phyloP scores from a whole-genome alignment of 1,284 basidiomycete species.

The Ustilago bromivora region DNA sequence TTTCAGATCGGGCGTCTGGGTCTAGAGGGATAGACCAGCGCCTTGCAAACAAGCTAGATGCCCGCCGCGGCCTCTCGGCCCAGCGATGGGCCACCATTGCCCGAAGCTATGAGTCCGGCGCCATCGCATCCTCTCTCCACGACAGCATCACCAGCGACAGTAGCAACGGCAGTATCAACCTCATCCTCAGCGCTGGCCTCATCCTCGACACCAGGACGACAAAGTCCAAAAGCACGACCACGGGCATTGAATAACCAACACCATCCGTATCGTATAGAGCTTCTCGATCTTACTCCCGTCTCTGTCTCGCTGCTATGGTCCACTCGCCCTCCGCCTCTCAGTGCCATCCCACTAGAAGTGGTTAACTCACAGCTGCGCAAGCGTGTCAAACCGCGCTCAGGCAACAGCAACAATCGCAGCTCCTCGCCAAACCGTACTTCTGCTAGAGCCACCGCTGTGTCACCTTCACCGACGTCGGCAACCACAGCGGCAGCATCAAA shows the following conservation, averaged over 20 bases:
- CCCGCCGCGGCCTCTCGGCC: constrained; percentile 49
- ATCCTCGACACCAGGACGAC: constrained; percentile 8
- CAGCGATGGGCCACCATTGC: constrained; percentile 44
- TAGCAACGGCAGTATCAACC: constrained; percentile 20
- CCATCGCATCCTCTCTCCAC: constrained; percentile 4
- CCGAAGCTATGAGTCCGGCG: constrained; percentile 9
- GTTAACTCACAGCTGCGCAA: constrained; percentile 47
- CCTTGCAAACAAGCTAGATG: constrained; percentile 16
- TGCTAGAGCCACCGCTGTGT: constrained; percentile 44
- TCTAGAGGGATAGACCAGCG: constrained; percentile 9
- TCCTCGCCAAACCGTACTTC: constrained; percentile 34
- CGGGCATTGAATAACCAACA: constrained; percentile 40
- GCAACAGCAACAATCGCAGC: constrained; percentile 17
- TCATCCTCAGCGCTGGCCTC: constrained; percentile 9
- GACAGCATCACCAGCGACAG: constrained; percentile 13
- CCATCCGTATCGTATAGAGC: constrained; percentile 61
- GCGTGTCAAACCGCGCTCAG: constrained; percentile 23
- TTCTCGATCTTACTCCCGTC: constrained; percentile 61
- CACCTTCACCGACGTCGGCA: constrained; percentile 36
- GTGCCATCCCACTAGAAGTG: constrained; percentile 48
- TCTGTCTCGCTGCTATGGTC: constrained; percentile 63
- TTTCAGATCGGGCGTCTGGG: neutral
- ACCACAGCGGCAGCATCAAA: constrained; percentile 29
- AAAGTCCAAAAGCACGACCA: constrained; percentile 36
- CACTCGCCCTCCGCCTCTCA: constrained; percentile 59